Conservation (phyloP, 257 asterid species). For the Nicotiana tabacum region DNA sequence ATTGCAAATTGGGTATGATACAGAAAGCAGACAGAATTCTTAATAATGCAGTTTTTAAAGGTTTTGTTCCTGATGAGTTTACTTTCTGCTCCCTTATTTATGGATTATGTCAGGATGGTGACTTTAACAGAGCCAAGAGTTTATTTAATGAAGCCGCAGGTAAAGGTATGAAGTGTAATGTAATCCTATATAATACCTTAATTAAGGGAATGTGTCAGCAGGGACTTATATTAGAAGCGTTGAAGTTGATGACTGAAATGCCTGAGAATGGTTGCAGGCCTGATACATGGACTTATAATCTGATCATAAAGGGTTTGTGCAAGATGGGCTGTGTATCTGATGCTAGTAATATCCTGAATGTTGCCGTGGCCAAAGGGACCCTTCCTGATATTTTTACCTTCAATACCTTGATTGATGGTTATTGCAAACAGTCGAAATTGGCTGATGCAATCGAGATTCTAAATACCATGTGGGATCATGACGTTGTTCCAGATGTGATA, state of each 20-base stretch:
- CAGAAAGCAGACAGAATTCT: slow-evolving; percentile 59
- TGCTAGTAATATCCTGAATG: slow-evolving; percentile 53
- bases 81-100: slow-evolving; percentile 69
- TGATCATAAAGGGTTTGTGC: slow-evolving; percentile 73
- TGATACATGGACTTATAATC: slow-evolving; percentile 75
- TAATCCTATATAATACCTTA: slow-evolving; percentile 57
- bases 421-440: slow-evolving; percentile 73
- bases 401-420: slow-evolving; percentile 86
- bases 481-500: slow-evolving; percentile 64
- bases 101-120: slow-evolving; percentile 74
- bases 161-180: slow-evolving; percentile 48
- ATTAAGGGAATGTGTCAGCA: slow-evolving; percentile 65
- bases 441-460: slow-evolving; percentile 63
- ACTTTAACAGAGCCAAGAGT: slow-evolving; percentile 54
- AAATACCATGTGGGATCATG: slow-evolving; percentile 66
- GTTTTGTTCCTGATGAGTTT: slow-evolving; percentile 75
- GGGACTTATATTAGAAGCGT: slow-evolving; percentile 65
- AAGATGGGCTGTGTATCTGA: slow-evolving; percentile 74
- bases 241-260: slow-evolving; percentile 74
- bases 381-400: slow-evolving; percentile 82
- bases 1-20: slow-evolving; percentile 65
- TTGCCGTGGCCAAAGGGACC: slow-evolving; percentile 59
- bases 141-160: slow-evolving; percentile 46
- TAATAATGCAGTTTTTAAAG: slow-evolving; percentile 59
- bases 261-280: slow-evolving; percentile 58